phyloP scores from a whole-genome alignment of 2,329 filamentous ascomycete genomes.

The Aspergillus bombycis region DNA sequence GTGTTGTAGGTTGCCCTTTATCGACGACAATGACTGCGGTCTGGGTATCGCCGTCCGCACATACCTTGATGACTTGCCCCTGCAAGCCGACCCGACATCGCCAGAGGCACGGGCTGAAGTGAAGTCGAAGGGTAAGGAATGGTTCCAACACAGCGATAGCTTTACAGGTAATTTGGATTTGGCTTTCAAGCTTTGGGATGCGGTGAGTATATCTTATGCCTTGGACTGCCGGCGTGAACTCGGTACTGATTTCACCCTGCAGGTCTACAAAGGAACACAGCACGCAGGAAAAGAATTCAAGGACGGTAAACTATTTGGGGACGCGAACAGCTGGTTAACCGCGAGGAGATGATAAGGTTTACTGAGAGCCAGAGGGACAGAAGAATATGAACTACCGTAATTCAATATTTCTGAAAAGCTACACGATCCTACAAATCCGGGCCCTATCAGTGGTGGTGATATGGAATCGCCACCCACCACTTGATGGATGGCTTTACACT shows the following conservation, averaged over 20 bases:
- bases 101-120: conserved; percentile 54
- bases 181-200: conserved; percentile 68
- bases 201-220: conserved; percentile 50
- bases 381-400: neutral
- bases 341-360: conserved; percentile 36
- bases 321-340: conserved; percentile 62
- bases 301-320: conserved; percentile 59
- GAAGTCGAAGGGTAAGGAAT: conserved; percentile 58
- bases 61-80: conserved; percentile 56
- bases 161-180: conserved; percentile 61
- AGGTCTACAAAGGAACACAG: conserved; percentile 64
- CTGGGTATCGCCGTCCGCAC: conserved; percentile 53
- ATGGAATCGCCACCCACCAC: neutral
- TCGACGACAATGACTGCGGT: conserved; percentile 50
- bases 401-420: neutral
- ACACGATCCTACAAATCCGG: neutral
- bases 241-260: conserved; percentile 2
- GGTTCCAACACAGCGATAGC: conserved; percentile 64
- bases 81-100: conserved; percentile 58
- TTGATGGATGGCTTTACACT: neutral
- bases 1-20: conserved; percentile 44
- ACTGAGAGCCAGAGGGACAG: neutral
- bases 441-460: too few species aligned
- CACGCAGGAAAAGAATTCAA: conserved; percentile 55
- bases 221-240: neutral